Conservation (phyloP, 768 basidiomycete genomes). For the Xerocomus potaroensis region DNA sequence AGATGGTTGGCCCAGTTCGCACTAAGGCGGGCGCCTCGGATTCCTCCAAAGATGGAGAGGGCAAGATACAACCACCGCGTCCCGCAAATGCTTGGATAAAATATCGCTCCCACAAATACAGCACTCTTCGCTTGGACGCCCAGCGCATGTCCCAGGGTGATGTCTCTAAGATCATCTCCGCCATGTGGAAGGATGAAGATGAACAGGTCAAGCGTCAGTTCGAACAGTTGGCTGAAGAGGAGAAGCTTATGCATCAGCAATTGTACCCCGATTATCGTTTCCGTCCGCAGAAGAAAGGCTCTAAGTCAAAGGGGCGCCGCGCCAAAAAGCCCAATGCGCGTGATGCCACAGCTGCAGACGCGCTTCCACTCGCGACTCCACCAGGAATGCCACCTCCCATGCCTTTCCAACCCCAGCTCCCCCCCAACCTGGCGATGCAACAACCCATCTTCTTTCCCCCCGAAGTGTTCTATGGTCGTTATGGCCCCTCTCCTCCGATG, state of each 20-base stretch:
- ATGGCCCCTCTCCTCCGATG: constrained; percentile 49
- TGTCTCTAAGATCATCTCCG: constrained; percentile 59
- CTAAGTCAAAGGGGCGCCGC: constrained; percentile 39
- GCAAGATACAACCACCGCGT: constrained; percentile 44
- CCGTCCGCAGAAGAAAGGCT: constrained; percentile 50
- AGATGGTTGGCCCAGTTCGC: constrained; percentile 24
- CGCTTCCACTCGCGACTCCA: not conserved
- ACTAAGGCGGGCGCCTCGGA: not conserved
- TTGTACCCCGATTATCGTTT: constrained; percentile 57
- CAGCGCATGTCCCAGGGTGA: constrained; percentile 49
- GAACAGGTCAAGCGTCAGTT: constrained; percentile 45
- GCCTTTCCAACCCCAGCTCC: not conserved
- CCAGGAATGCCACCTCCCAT: constrained; percentile 3
- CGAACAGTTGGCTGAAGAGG: constrained; percentile 50
- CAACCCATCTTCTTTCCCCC: constrained; percentile 17
- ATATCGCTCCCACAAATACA: constrained; percentile 62
- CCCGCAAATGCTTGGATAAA: constrained; percentile 84
- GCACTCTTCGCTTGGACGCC: constrained; percentile 17
- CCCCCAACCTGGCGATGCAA: constrained; percentile 10
- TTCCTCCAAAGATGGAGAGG: constrained; percentile 6
- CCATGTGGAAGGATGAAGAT: constrained; percentile 59
- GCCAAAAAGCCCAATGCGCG: constrained; percentile 19
- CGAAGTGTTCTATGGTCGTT: constrained; percentile 30
- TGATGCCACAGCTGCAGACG: constrained; percentile 14
- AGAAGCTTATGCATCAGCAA: constrained; percentile 47